Evolutionary conservation across 2,329 filamentous ascomycete species (phyloP), one percentile per base, ranked within the genome.

Genomic region (Fusarium tupiense): DNA sequence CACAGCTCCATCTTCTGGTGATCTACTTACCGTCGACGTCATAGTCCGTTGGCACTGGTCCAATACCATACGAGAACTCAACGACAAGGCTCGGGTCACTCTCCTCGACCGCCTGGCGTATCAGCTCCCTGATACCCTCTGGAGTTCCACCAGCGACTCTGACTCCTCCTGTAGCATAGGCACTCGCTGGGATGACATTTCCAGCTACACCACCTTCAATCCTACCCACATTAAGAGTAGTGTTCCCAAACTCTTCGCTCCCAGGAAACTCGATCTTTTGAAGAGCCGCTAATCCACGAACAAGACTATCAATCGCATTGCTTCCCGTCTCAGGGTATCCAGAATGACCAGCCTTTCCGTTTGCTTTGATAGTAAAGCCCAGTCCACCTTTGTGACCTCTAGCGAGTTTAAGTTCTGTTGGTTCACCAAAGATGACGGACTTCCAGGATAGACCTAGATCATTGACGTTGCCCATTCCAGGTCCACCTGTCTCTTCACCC

Each of bases 241-340:
- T 44, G 20, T 68, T 68, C 0, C 65, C 65, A 38, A 68, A 68
- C 6, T 68, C 35, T 0, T 54, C 7, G 8, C 65, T 68, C 2
- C 47, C 41, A 6, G 65, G 65, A 0, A 53, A 5, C 5, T 37
- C 9, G 2, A 52, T n/a, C 22, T 29, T 24, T 3, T 68, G 47
- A 2, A 68, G 41, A 16, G 53, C 41, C 0, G 57, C 29, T 2
- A 68, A 14, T 1, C 65, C 65, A 26, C 41, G 31, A 24, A 62
- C 54, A 11, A 68, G 54, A 8, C 64, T 68, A 6, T 68, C 65
- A 14, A 68, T 68, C 1, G 65, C 65, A 31, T 68, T 68, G 1
- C 29, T 62, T 2, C 65, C 65, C 0, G 65, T 68, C 16, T 68
- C 64, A 3, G 65, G 65, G 3, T 68, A 68, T 3, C 47, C 65